phyloP scores from a whole-genome alignment of 768 basidiomycete species.

The Pulveroboletus ravenelii region DNA sequence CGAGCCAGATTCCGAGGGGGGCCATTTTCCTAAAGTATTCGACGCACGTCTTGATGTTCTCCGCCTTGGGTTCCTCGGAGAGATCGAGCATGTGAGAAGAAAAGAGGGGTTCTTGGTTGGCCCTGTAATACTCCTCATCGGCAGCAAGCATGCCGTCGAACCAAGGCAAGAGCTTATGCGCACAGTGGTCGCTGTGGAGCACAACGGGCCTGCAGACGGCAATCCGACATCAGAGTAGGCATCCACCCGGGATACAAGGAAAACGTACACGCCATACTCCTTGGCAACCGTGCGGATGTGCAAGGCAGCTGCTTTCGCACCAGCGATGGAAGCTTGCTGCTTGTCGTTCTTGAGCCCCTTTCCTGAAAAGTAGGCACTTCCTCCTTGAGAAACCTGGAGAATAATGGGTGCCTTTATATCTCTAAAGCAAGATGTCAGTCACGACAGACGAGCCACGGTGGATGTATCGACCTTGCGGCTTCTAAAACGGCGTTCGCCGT shows the following conservation, averaged over 20 bases:
- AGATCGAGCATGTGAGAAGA: slow-evolving; percentile 99
- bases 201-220: slow-evolving; percentile 74
- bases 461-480: slow-evolving; percentile 69
- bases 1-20: slow-evolving; percentile 89
- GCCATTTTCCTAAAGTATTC: slow-evolving; percentile 97
- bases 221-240: not conserved
- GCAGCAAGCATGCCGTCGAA: slow-evolving; percentile 99
- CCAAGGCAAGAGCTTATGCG: slow-evolving; percentile 96
- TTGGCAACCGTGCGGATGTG: slow-evolving; percentile 87
- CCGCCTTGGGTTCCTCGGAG: slow-evolving; percentile 85
- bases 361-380: slow-evolving; percentile 92
- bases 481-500: slow-evolving; percentile 92
- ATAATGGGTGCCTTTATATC: slow-evolving; percentile 98
- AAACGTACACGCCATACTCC: slow-evolving; percentile 84
- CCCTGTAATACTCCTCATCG: slow-evolving; percentile 88
- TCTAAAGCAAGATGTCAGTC: slow-evolving; percentile 35
- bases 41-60: slow-evolving; percentile 91
- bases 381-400: slow-evolving; percentile 96
- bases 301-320: slow-evolving; percentile 88
- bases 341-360: slow-evolving; percentile 94
- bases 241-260: not conserved
- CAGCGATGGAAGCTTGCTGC: slow-evolving; percentile 92
- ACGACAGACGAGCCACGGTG: slow-evolving; percentile 3
- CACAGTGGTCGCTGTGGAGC: slow-evolving; percentile 98
- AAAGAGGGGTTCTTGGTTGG: slow-evolving; percentile 83